Base-by-base conservation (phyloP, 1,284 basidiomycete species). In the Pseudozyma sp. region DNA sequence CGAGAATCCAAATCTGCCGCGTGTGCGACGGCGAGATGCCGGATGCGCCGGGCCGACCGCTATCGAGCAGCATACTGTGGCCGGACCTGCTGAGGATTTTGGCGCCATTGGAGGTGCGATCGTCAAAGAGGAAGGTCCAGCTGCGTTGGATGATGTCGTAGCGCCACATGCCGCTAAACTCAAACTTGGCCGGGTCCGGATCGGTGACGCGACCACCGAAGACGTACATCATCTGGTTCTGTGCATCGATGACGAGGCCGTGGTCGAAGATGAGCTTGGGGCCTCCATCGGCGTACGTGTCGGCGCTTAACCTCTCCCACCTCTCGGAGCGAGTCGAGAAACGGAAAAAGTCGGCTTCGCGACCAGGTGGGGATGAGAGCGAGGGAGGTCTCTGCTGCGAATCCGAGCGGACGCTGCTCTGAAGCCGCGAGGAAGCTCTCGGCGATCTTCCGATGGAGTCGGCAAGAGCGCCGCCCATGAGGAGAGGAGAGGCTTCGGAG, bases 231-330 rank as follows among this genome's bases (percentile, higher is more conserved):
- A 90, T 87, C 80, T 92, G 91, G 0, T 88, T 85, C 16, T 91
- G 90, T 30, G 88, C 87, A 77, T 93, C 92, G 69, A 93, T 89
- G 40, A 87, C 89, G 89, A 94, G 91, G 80, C 92, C 91, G 78
- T 93, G 92, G 81, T 93, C 92, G 75, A 90, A 92, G 53, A 93
- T 86, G 37, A 93, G 86, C 2, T 90, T 89, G 6, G 92, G 92
- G 0, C 92, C 92, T 10, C 90, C 89, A 7, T 88, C 87, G 16
- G 65, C 53, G 17, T 74, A 60, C 7, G 81, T 84, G 43, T 85
- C 81, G n/a, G 50, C 54, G 44, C 78, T 81, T 37, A 85, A 58
- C 16, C 75, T 52, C 42, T 85, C 80, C 85, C 85, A 85, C 11
- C 54, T 51, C 37, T 84, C 83, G 9, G 63, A 59, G 3, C 71